Conservation (phyloP, 768 basidiomycete species). For the Dioszegia aurantiaca region DNA sequence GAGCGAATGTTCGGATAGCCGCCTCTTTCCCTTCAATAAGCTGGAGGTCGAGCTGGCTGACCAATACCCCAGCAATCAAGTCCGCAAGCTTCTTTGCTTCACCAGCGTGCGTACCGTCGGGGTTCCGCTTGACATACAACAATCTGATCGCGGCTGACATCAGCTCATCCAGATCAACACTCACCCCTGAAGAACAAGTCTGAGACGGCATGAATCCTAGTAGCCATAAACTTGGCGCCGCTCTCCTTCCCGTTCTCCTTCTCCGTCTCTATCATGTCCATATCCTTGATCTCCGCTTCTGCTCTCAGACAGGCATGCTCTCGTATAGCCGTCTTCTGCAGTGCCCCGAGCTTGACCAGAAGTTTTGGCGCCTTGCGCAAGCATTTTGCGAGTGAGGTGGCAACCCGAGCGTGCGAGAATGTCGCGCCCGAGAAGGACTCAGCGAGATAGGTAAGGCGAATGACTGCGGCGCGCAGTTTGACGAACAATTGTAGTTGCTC, state of each 20-base stretch:
- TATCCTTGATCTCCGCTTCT: conserved; percentile 59
- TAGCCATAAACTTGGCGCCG: conserved; percentile 71
- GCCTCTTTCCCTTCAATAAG: conserved; percentile 44
- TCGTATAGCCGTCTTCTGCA: conserved; percentile 81
- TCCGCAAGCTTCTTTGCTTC: conserved; percentile 70
- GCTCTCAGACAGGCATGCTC: conserved; percentile 77
- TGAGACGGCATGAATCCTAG: conserved; percentile 69
- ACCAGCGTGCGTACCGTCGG: conserved; percentile 70
- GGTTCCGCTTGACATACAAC: conserved; percentile 71
- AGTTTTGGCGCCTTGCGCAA: conserved; percentile 67
- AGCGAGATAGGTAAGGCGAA: conserved; percentile 67
- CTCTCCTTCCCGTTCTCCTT: conserved; percentile 19
- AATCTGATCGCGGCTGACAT: conserved; percentile 77
- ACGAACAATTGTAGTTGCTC: conserved; percentile 47
- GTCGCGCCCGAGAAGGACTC: conserved; percentile 82
- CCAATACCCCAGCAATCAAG: conserved; percentile 68
- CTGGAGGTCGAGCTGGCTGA: conserved; percentile 61
- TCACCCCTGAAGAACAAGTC: conserved; percentile 84
- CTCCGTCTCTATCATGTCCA: conserved; percentile 16
- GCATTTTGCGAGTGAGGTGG: conserved; percentile 70
- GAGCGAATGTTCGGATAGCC: conserved; percentile 57
- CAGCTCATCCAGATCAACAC: conserved; percentile 22
- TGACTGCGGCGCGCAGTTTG: background rate
- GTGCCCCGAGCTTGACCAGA: conserved; percentile 67
- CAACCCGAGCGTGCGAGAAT: conserved; percentile 74